Evolutionary conservation across 202 grass and related monocot species (phyloP), one percentile per base, ranked within the genome.

Genomic region (Carex sylvatica): DNA sequence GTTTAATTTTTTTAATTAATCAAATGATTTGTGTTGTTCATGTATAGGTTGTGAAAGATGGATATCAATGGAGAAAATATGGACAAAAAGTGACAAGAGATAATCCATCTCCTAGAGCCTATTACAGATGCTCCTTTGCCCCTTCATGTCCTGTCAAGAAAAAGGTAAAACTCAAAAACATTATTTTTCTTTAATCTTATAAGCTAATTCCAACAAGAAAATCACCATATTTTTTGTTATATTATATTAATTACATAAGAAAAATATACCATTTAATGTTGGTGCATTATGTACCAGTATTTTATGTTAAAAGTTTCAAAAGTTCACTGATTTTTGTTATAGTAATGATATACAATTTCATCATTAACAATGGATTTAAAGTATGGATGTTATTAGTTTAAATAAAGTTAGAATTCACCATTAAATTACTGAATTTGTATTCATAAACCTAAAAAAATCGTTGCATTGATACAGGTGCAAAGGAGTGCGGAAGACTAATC

Each of bases 121-220:
- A 98, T 86, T 98, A 84, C 59, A 88, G 87, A 54, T 98, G 95
- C 90, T 91, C 90, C 2, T 91, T 81, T 85, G 87, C 89, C 0
- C 90, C 95, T 3, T 95, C 95, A 56, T 98, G 92, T 76, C 89
- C 87, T 40, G 90, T 95, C 35, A 98, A 93, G 80, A 98, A 98
- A 90, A 98, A 90, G 90, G 93, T 96, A 73, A 85, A 35, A 14
- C 9, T 66, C 10, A 55, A 71, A 30, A 83, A 12, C 1, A 70
- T 0, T 9, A 62, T 24, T 4, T 33, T 67, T 67, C 13, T 38
- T 35, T 2, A 9, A 36, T 26, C 6, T 70, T 40, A 51, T 3
- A 68, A 68, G 64, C 30, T 61, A 14, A 26, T 35, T 0, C 0
- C 16, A 66, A 66, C 28, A 66, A 66, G 4, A 65, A 65, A 31